Evolutionary conservation across 2,329 filamentous ascomycete species (phyloP), one percentile per base, ranked within the genome.

Genomic region (Aspergillus fructus): DNA sequence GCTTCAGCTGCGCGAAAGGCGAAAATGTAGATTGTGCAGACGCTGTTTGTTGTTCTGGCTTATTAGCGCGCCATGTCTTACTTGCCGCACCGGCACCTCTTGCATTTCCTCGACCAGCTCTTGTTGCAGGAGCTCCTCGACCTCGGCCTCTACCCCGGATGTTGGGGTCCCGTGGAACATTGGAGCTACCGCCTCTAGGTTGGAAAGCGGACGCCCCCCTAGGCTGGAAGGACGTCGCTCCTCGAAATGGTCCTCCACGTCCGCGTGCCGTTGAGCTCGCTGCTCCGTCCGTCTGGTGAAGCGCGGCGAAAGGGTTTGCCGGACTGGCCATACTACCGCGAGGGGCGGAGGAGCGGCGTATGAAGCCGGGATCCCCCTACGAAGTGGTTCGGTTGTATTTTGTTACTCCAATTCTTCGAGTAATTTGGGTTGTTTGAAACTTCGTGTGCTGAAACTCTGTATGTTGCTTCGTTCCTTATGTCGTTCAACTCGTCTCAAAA

Each of bases 321-420:
- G 68, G 66, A 58, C 64, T 64, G 59, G 68, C 66, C 71, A 73
- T 73, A 53, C 62, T 71, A 64, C 62, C 66, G 65, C 61, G 46
- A 55, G 56, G 48, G 65, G 64, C 65, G 62, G 60, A 53, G 57
- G 49, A 51, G 59, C 50, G 62, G 59, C 58, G 61, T 58, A 62
- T 56, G 53, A 55, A 52, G 55, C 63, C 59, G 24, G 40, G 51
- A 53, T 51, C 55, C 65, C 62, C 34, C 37, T 37, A n/a, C 19
- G 15, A 27, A 34, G 15, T 48, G 11, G 21, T 12, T 17, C 19
- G 13, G 6, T 50, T 4, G 4, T 51, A 49, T 37, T n/a, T 12
- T 24, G 33, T 39, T 7, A 6, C 17, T 11, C 46, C 46, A 49
- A 37, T 37, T 17, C 24, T 9, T 23, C 43, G 24, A n/a, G 9